These are phyloP conservation scores for Chaetomidium leptoderma DNA, from an alignment of 495 filamentous ascomycete genomes.

Conservation along the genomic window DNA sequence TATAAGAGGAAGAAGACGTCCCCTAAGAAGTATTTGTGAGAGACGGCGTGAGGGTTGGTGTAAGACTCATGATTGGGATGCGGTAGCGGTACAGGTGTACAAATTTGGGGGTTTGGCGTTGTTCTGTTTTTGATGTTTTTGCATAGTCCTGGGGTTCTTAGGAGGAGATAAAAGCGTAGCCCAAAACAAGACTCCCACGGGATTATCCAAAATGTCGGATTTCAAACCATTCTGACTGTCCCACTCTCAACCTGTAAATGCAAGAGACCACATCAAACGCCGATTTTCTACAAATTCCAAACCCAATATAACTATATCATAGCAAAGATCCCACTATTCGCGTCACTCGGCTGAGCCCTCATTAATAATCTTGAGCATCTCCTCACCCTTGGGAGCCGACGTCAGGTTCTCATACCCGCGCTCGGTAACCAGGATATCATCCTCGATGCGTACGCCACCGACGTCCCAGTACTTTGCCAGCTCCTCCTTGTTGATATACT, in stretches of 20 bases:
- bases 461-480: slow-evolving; percentile 69
- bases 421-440: slow-evolving; percentile 77
- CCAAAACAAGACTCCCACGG: background rate
- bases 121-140: background rate
- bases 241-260: too few relatives aligned
- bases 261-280: too few relatives aligned
- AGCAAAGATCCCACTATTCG: background rate
- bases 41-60: background rate
- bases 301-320: background rate
- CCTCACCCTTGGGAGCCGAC: slow-evolving; percentile 72
- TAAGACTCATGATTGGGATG: slow-evolving; percentile 16
- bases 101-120: background rate
- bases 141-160: slow-evolving; percentile 4
- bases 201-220: background rate
- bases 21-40: slow-evolving; percentile 89
- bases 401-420: slow-evolving; percentile 80
- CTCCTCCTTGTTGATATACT: slow-evolving; percentile 69
- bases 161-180: background rate
- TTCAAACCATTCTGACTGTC: too few relatives aligned
- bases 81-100: slow-evolving; percentile 3
- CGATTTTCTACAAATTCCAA: too few relatives aligned
- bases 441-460: slow-evolving; percentile 89
- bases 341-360: background rate
- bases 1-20: slow-evolving; percentile 78
- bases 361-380: slow-evolving; percentile 37